A percentile compares a stretch with the other conserved stretches of the same genome.
Evolutionary conservation across 1,139 yeast species (phyloP).

Genomic region (Taphrina pruni): DNA sequence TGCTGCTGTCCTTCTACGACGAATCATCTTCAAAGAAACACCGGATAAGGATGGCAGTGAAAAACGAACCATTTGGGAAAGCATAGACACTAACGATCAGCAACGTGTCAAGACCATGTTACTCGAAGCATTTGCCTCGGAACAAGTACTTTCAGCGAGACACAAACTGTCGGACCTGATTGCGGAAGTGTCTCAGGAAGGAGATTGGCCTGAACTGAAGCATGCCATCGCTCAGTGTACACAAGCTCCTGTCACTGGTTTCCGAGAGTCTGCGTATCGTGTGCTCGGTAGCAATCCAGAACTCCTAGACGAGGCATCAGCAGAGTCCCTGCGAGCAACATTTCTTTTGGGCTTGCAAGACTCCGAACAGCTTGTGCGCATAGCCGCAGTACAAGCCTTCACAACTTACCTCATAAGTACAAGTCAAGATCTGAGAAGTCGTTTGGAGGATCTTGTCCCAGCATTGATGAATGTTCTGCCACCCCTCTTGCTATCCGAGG

Average conservation of each 20-base stretch:
- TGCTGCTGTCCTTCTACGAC: conserved; percentile 85
- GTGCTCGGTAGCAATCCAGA: conserved; percentile 85
- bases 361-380: conserved; percentile 76
- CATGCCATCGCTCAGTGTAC: conserved; percentile 44
- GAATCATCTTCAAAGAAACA: conserved; percentile 73
- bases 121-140: conserved; percentile 72
- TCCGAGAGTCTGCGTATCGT: conserved; percentile 90
- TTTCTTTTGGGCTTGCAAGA: conserved; percentile 84
- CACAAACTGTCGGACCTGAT: conserved; percentile 94
- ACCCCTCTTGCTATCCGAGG: conserved; percentile 75
- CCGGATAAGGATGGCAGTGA: conserved; percentile 61
- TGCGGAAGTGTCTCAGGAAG: conserved; percentile 73
- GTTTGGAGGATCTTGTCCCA: conserved; percentile 79
- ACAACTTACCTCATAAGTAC: conserved; percentile 83
- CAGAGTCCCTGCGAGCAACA: conserved; percentile 67
- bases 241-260: conserved; percentile 64
- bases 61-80: conserved; percentile 60
- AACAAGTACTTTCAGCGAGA: conserved; percentile 73
- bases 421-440: conserved; percentile 78
- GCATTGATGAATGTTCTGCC: conserved; percentile 84
- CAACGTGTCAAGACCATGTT: conserved; percentile 69
- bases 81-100: conserved; percentile 64
- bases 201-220: conserved; percentile 47
- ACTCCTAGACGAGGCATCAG: conserved; percentile 65
- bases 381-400: conserved; percentile 90